These are phyloP conservation scores for Debaryomycetaceae sp. DNA, from an alignment of 1,139 yeast species.

Conservation along the genomic window DNA sequence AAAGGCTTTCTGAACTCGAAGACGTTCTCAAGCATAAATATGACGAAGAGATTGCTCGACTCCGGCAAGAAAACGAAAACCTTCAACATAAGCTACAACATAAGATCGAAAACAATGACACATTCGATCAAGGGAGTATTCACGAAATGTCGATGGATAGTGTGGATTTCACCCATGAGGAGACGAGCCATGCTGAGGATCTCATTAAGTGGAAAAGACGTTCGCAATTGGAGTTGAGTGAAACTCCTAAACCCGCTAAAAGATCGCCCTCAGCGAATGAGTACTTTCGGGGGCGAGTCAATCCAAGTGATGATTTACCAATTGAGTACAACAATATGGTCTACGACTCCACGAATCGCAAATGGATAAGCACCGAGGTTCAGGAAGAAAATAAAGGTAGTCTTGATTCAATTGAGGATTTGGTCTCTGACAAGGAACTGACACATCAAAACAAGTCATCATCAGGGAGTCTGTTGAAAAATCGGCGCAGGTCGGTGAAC, in stretches of 20 bases:
- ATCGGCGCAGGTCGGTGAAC: conserved; percentile 12
- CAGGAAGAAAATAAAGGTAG: conserved; percentile 28
- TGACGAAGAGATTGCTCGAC: conserved; percentile 10
- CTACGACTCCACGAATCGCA: conserved; percentile 31
- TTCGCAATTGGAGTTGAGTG: conserved; percentile 28
- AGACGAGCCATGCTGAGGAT: conserved; percentile 15
- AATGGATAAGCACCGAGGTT: conserved; percentile 30
- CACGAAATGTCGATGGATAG: conserved; percentile 19
- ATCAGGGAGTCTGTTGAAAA: conserved; percentile 5
- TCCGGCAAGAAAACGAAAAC: conserved; percentile 14
- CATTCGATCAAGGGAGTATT: conserved; percentile 3
- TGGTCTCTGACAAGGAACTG: conserved; percentile 18
- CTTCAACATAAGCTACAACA: conserved; percentile 13
- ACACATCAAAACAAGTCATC: conserved; percentile 1
- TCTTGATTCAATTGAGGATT: conserved; percentile 43
- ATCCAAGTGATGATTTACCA: conserved; percentile 35
- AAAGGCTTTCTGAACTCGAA: conserved; percentile 18
- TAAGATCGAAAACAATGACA: conserved; percentile 9
- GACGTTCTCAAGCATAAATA: conserved; percentile 11
- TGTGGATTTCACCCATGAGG: conserved; percentile 21
- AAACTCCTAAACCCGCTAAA: conserved; percentile 12
- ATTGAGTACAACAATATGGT: conserved; percentile 36
- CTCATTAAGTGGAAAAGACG: conserved; percentile 37
- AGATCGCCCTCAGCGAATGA: conserved; percentile 11
- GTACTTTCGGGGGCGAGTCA: conserved; percentile 24